Evolutionary conservation across 1,139 yeast genomes (phyloP).

Genomic region (Chernovozyma sophiae-reginae): DNA sequence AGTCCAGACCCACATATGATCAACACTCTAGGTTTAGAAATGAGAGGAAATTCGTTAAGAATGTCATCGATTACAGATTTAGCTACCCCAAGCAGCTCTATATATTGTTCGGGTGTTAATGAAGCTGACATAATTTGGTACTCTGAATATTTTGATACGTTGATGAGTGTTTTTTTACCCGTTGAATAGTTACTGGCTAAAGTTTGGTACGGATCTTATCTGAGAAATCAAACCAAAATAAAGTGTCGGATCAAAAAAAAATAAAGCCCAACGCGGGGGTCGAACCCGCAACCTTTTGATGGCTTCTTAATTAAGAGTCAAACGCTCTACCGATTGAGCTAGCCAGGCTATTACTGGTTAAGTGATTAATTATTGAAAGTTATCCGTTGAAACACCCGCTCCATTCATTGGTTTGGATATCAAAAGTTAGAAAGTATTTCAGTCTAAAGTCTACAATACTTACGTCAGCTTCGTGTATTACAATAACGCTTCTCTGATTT

Average conservation of each 20-base stretch:
- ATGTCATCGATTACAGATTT: conserved; percentile 13
- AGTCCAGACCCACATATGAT: conserved; percentile 94
- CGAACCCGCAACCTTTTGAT: conserved; percentile 52
- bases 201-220: no score
- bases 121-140: not conserved
- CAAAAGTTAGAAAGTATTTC: not conserved
- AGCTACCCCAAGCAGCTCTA: conserved; percentile 19
- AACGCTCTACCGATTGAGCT: conserved; percentile 17
- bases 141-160: no score
- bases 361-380: not conserved
- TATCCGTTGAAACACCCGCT: not conserved
- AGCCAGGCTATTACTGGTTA: conserved; percentile 11
- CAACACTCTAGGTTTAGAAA: conserved; percentile 53
- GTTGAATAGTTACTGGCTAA: no score
- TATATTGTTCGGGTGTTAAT: conserved; percentile 16
- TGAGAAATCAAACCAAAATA: conserved; percentile 2
- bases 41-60: conserved; percentile 15
- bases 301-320: conserved; percentile 14
- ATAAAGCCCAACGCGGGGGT: conserved; percentile 47
- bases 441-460: not conserved
- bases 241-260: conserved; percentile 3
- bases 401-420: no score
- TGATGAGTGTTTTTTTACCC: no score
- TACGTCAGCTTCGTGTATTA: no score
- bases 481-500: no score